phyloP scores from a whole-genome alignment of 2,329 filamentous ascomycete genomes.

The Penicillium sp. region DNA sequence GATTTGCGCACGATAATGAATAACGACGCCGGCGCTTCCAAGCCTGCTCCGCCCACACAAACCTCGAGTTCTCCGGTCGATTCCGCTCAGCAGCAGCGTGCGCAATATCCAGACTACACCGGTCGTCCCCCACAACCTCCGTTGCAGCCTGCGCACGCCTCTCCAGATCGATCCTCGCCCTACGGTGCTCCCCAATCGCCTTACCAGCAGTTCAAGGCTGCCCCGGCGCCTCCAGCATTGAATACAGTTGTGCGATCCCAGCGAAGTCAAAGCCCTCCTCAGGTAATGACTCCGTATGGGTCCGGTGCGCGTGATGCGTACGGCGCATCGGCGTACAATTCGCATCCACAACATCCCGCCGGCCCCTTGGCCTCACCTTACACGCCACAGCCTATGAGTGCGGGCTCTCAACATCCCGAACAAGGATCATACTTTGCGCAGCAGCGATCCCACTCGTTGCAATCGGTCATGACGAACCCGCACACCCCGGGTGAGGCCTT shows the following conservation, averaged over 20 bases:
- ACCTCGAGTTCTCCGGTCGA: conserved; percentile 29
- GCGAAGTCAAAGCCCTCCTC: conserved; percentile 33
- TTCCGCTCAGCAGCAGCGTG: conserved; percentile 25
- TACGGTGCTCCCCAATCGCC: conserved; percentile 39
- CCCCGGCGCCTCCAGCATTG: conserved; percentile 26
- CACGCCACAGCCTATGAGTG: conserved; percentile 35
- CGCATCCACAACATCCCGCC: conserved; percentile 26
- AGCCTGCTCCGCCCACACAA: conserved; percentile 28
- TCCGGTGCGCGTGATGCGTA: conserved; percentile 36
- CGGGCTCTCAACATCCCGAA: conserved; percentile 28
- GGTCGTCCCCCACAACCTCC: conserved; percentile 39
- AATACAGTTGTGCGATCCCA: conserved; percentile 30
- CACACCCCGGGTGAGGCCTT: conserved; percentile 33
- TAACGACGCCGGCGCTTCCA: conserved; percentile 37
- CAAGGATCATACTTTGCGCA: conserved; percentile 38
- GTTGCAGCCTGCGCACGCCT: conserved; percentile 45
- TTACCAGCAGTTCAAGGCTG: conserved; percentile 34
- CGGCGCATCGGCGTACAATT: conserved; percentile 28
- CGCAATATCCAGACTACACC: conserved; percentile 29
- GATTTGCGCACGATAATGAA: conserved; percentile 54
- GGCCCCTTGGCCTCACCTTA: conserved; percentile 37
- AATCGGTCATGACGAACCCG: conserved; percentile 37
- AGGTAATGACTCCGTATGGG: conserved; percentile 29
- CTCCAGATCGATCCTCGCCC: conserved; percentile 40
- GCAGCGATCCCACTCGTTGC: conserved; percentile 38